Percentiles rank a stretch among this genome's conserved stretches.
Conservation (phyloP, 495 filamentous ascomycete genomes). For the Arthonia radiata region DNA sequence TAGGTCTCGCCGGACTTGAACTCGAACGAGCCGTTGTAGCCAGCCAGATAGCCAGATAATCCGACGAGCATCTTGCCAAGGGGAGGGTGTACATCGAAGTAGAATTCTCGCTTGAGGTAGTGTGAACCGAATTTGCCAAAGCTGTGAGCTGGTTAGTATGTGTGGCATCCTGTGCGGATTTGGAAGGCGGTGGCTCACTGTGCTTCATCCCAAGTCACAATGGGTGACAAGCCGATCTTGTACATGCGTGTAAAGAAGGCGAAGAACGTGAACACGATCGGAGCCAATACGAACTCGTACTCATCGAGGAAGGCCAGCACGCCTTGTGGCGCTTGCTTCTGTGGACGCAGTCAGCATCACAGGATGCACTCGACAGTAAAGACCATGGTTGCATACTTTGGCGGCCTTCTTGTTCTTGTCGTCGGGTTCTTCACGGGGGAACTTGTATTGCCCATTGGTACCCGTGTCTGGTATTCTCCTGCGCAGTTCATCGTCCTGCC, state of each 20-base stretch:
- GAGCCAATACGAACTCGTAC: conserved; percentile 72
- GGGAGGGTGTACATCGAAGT: conserved; percentile 96
- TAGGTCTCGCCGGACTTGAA: conserved; percentile 97
- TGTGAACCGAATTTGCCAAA: conserved; percentile 99
- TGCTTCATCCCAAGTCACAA: conserved; percentile 97
- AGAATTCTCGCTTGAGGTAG: conserved; percentile 95
- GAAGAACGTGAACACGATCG: conserved; percentile 63
- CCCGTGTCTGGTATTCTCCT: conserved; percentile 40
- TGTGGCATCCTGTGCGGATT: conserved; percentile 1
- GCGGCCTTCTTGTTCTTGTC: conserved; percentile 38
- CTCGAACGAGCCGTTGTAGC: conserved; percentile 98
- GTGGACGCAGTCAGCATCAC: neutral
- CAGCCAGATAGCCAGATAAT: conserved; percentile 79
- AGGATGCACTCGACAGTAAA: no score
- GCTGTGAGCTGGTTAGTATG: conserved; percentile 19
- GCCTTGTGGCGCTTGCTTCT: conserved; percentile 13
- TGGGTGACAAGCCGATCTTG: conserved; percentile 81
- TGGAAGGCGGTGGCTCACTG: conserved; percentile 36
- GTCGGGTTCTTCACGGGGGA: conserved; percentile 21
- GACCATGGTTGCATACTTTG: conserved; percentile 25
- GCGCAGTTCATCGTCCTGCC: conserved; percentile 36
- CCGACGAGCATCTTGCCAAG: conserved; percentile 96
- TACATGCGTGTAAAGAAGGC: conserved; percentile 89
- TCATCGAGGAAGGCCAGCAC: conserved; percentile 40
- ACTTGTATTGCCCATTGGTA: conserved; percentile 13